Evolutionary conservation across 2,329 filamentous ascomycete genomes (phyloP), one percentile per base, ranked within the genome.

Genomic region (Aspergillus quadrilineatus): DNA sequence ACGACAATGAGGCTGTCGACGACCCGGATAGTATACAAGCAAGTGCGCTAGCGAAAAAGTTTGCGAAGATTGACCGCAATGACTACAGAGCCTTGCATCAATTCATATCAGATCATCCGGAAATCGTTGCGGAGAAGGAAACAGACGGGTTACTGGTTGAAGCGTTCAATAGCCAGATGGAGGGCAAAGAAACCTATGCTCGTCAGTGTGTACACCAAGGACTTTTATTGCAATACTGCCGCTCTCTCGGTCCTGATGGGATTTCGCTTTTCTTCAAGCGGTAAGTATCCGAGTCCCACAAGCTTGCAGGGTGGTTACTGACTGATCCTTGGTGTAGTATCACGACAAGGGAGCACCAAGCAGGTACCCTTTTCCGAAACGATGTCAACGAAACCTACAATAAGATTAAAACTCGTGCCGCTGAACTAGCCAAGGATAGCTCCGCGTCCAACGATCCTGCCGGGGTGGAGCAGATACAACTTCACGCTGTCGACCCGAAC

Each of bases 211-310:
- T 99, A 22, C 94, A 99, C 75, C 92, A 97, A 72, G 93, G 89
- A 3, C 81, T 97, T 14, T 81, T 99, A 10, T 78, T 99, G 41
- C 94, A 99, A 73, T 99, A 99, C 79, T 99, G 94, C 77, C 86
- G 93, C 8, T 88, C 91, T 42, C 82, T 99, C 6, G 92, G 93
- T 59, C 86, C 85, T 62, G 91, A 97, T 67, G 93, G 93, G 22
- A 92, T 97, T 7, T 84, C 85, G 5, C 77, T 97, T 30, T 99
- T 99, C 81, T 99, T 99, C 83, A 96, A 94, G 77, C 89, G 93
- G 79, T 79, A 72, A 46, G 71, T 67, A 17, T 46, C 26, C 12
- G 15, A 26, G 41, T 32, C 28, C 30, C 10, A 36, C 43, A 2
- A 10, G 26, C 28, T 37, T 6, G n/a, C n/a, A 15, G 22, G 17